Percentiles rank a stretch among this genome's conserved stretches.
These are phyloP conservation scores for Botryotinia narcissicola DNA, from an alignment of 2,329 filamentous ascomycete species.

Conservation along the genomic window DNA sequence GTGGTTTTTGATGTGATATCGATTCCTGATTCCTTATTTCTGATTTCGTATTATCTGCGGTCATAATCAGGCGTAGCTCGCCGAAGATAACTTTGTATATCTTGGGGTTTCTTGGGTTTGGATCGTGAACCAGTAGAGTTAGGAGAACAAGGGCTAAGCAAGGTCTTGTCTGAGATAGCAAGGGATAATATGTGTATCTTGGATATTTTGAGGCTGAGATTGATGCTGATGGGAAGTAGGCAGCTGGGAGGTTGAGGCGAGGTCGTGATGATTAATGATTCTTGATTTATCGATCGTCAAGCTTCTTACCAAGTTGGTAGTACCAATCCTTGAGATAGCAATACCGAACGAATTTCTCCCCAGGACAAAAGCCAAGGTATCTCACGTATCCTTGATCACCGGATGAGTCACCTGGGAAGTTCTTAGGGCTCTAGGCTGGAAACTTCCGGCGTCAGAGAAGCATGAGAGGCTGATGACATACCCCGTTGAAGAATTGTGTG, in stretches of 20 bases:
- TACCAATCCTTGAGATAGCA: neutral
- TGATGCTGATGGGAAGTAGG: neutral
- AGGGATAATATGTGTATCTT: neutral
- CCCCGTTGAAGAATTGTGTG: neutral
- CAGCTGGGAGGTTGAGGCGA: neutral
- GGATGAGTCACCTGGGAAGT: neutral
- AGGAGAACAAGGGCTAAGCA: neutral
- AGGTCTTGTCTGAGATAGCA: neutral
- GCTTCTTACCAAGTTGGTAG: neutral
- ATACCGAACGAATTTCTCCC: neutral
- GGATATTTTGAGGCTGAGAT: too few relatives aligned
- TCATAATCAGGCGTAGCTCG: neutral
- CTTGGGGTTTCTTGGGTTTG: neutral
- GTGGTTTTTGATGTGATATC: neutral
- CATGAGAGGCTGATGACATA: neutral
- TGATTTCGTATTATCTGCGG: neutral
- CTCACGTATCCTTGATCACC: neutral
- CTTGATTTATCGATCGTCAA: neutral
- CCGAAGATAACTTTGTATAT: neutral
- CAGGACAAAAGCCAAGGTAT: neutral
- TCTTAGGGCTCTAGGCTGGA: neutral
- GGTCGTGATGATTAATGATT: neutral
- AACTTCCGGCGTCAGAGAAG: neutral
- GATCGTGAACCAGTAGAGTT: neutral
- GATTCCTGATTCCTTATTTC: neutral